phyloP scores from a whole-genome alignment of 2,329 filamentous ascomycete species.

The Apiospora malaysiana region DNA sequence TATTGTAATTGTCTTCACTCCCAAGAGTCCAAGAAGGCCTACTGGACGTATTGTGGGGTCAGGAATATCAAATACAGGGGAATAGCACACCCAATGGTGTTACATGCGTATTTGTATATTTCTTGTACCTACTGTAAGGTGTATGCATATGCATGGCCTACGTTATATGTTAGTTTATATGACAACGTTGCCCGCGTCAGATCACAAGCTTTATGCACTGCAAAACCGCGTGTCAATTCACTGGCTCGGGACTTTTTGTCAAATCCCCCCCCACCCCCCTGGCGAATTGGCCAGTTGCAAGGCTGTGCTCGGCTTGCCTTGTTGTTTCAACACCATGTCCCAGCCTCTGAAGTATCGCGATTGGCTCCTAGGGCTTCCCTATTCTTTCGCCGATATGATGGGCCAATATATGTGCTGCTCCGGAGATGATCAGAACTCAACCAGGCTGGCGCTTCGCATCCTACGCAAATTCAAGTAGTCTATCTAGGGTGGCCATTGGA shows the following conservation, averaged over 20 bases:
- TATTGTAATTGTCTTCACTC: background rate
- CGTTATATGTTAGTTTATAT: background rate
- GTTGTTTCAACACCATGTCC: background rate
- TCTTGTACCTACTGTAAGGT: too few species aligned
- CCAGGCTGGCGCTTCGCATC: background rate
- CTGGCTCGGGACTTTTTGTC: background rate
- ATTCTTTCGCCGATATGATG: background rate
- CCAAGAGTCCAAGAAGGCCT: background rate
- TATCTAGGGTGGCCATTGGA: background rate
- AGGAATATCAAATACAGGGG: too few species aligned
- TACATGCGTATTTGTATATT: too few species aligned
- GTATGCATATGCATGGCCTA: background rate
- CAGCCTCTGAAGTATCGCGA: background rate
- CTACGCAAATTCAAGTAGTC: background rate
- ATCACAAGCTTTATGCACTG: background rate
- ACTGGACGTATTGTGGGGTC: too few species aligned
- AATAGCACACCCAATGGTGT: too few species aligned
- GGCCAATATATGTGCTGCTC: background rate
- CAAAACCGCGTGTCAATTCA: background rate
- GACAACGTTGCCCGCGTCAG: background rate
- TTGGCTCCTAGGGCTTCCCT: background rate
- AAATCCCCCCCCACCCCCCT: background rate
- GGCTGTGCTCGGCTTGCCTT: conserved; percentile 4
- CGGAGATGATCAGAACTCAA: background rate
- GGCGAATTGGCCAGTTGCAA: background rate